These are phyloP conservation scores for Brassica carinata DNA, from an alignment of 345 rosid genomes.

Conservation along the genomic window DNA sequence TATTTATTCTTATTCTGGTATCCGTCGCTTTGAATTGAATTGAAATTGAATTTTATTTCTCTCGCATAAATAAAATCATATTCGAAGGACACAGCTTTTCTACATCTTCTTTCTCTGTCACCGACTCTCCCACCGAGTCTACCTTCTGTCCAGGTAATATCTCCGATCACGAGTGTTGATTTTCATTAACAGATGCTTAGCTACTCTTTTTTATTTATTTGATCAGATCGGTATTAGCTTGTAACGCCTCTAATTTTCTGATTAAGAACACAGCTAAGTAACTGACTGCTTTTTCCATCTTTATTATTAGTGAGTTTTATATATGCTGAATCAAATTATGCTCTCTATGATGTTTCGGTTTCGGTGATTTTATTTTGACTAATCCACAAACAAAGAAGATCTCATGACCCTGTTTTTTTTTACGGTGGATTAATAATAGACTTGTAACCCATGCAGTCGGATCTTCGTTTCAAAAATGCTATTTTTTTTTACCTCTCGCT, in stretches of 20 bases:
- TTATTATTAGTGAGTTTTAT: background rate
- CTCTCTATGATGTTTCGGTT: background rate
- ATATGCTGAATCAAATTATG: background rate
- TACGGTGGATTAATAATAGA: background rate
- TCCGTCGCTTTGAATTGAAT: background rate
- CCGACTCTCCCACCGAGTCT: background rate
- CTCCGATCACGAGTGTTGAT: background rate
- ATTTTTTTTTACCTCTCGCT: background rate
- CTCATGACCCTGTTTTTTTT: background rate
- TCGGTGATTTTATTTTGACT: background rate
- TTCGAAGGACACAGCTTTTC: background rate
- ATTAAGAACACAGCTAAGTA: background rate
- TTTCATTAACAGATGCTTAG: background rate
- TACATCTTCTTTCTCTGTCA: background rate
- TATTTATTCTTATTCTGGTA: background rate
- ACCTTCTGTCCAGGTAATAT: conserved; percentile 4
- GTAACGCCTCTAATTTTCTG: background rate
- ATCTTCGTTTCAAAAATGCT: background rate
- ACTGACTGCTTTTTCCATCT: background rate
- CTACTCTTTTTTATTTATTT: background rate
- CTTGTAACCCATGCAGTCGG: background rate
- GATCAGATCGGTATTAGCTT: background rate
- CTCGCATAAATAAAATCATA: background rate
- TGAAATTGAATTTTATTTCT: background rate
- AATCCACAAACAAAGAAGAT: background rate